Evolutionary conservation across 1,284 basidiomycete genomes (phyloP), one percentile per base, ranked within the genome.

Genomic region (Papiliotrema flavescens): DNA sequence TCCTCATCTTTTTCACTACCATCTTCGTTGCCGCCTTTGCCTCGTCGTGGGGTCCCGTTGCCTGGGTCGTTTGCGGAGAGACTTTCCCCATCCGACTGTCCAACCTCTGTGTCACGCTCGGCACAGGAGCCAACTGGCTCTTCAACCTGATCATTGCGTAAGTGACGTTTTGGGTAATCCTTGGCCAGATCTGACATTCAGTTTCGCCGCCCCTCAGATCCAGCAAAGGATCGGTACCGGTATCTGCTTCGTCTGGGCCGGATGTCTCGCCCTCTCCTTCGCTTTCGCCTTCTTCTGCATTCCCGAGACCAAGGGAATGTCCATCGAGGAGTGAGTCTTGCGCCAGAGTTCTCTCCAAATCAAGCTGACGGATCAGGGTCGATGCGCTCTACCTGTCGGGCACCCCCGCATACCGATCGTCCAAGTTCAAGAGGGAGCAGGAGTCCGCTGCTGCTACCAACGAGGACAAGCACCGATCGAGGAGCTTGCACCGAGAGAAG

Each of bases 11-110:
- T 36, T 79, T 80, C 64, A 76, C 73, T 40, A 79, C 77, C 67
- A 58, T 80, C 62, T 80, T 80, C 69, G 70, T 80, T 57, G 77
- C 76, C 24, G 72, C 69, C 24, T 80, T 80, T 63, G 79, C 79
- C 11, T 61, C 73, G 14, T 74, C 74, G 47, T 79, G 76, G 75
- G 79, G 77, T 28, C 77, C 78, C 3, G 73, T 78, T 43, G 76
- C 68, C 32, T 69, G 68, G 73, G 73, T 74, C 53, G 70, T 73
- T 36, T 67, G 64, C 56, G 75, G 74, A 47, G 78, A 79, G 62
- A 73, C 76, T 40, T 79, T 78, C 75, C 75, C 76, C 34, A 71
- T 74, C 55, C 66, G 73, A 41, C 66, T 78, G 22, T 69, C 70
- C 13, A 67, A 65, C 28, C 65, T 71, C 51, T 78, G 76, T 56